Conservation (phyloP, 768 basidiomycete species). For the Mycena pura region DNA sequence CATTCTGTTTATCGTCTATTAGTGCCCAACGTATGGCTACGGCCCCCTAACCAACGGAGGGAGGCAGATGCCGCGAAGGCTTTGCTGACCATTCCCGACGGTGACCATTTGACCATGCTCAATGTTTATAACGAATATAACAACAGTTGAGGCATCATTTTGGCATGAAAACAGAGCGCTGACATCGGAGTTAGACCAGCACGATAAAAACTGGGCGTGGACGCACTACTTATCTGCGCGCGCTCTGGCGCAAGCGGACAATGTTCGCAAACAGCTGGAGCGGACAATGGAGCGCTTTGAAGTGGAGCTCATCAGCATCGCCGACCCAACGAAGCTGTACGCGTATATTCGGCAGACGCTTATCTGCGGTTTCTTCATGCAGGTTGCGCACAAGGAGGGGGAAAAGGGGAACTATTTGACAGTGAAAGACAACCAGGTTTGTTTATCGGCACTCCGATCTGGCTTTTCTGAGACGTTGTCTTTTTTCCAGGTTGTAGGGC, state of each 20-base stretch:
- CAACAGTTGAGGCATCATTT: conserved; percentile 59
- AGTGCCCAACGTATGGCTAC: conserved; percentile 95
- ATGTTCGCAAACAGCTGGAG: conserved; percentile 88
- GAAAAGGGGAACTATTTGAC: conserved; percentile 89
- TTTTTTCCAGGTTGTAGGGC: conserved; percentile 58
- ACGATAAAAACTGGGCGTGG: conserved; percentile 92
- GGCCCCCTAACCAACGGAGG: conserved; percentile 85
- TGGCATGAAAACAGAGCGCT: not conserved
- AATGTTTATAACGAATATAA: conserved; percentile 96
- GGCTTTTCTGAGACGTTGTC: not conserved
- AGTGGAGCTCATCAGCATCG: conserved; percentile 71
- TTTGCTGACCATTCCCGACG: conserved; percentile 86
- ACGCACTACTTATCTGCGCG: conserved; percentile 84
- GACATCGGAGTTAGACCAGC: conserved; percentile 55
- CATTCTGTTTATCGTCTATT: not conserved
- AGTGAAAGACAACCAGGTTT: conserved; percentile 92
- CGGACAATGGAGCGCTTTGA: conserved; percentile 93
- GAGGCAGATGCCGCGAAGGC: conserved; percentile 95
- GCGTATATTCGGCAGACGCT: conserved; percentile 81
- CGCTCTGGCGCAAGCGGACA: conserved; percentile 89
- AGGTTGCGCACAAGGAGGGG: conserved; percentile 93
- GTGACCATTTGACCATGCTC: conserved; percentile 94
- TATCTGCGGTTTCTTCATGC: conserved; percentile 97
- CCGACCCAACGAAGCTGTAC: conserved; percentile 75
- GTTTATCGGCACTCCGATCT: conserved; percentile 18